Conservation (phyloP, 192 early-diverging fungal species). For the Umbelopsis isabellina region DNA sequence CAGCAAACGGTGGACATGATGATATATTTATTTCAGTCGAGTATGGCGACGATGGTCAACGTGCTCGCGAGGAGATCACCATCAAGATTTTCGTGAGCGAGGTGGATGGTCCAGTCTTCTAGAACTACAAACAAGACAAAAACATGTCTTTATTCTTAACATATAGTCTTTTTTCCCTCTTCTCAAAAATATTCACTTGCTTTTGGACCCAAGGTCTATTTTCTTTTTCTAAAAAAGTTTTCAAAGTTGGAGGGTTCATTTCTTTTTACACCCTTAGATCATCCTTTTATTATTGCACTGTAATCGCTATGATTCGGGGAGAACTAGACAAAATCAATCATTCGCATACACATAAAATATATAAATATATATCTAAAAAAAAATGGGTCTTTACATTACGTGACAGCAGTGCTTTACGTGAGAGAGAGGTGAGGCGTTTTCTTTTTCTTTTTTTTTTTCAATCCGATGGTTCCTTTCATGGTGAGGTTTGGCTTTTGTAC, state of each 20-base stretch:
- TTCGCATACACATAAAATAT: conserved; percentile 16
- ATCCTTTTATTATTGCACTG: conserved; percentile 2
- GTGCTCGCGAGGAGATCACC: not conserved
- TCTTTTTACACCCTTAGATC: not conserved
- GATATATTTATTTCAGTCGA: not conserved
- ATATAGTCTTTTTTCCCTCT: no score
- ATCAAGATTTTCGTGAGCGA: conserved; percentile 12
- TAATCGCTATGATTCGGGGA: conserved; percentile 4
- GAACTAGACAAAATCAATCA: conserved; percentile 15
- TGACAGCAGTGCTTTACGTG: no score
- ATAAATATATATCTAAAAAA: conserved; percentile 6
- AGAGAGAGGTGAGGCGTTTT: no score
- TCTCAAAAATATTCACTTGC: no score
- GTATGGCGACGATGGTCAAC: conserved; percentile 2
- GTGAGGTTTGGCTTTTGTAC: not conserved
- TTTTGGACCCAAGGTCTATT: no score
- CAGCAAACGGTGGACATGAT: conserved; percentile 29
- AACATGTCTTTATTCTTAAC: no score
- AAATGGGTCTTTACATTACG: not conserved
- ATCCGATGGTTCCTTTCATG: not conserved
- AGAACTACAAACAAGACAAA: not conserved
- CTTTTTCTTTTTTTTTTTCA: no score
- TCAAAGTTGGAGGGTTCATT: not conserved
- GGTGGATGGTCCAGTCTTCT: conserved; percentile 5
- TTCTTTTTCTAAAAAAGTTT: no score